Conservation (phyloP, 2,329 filamentous ascomycete genomes). For the Setomelanomma holmii region DNA sequence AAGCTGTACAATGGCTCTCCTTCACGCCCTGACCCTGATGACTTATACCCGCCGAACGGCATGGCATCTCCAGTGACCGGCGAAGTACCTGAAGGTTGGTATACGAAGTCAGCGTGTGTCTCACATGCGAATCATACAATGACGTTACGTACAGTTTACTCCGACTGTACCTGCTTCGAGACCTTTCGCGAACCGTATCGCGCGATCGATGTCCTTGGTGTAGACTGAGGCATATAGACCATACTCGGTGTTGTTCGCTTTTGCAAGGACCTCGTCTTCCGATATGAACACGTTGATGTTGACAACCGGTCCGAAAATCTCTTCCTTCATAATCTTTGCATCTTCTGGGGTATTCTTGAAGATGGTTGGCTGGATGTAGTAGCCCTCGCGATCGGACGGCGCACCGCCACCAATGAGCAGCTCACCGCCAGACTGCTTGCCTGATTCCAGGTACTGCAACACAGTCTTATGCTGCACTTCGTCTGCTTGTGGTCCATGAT, state of each 20-base stretch:
- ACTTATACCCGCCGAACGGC: slow-evolving; percentile 52
- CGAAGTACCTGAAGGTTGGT: too few relatives aligned
- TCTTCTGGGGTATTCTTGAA: slow-evolving; percentile 78
- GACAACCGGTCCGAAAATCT: slow-evolving; percentile 84
- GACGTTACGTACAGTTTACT: slow-evolving; percentile 54
- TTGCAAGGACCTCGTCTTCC: slow-evolving; percentile 76
- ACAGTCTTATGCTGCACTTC: slow-evolving; percentile 59
- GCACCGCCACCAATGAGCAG: slow-evolving; percentile 40
- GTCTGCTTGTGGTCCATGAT: slow-evolving; percentile 63
- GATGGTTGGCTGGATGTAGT: slow-evolving; percentile 73
- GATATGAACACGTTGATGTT: slow-evolving; percentile 79
- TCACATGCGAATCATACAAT: slow-evolving; percentile 37
- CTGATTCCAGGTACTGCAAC: slow-evolving; percentile 57
- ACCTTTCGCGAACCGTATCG: slow-evolving; percentile 49
- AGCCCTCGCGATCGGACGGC: slow-evolving; percentile 40
- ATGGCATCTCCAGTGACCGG: slow-evolving; percentile 36
- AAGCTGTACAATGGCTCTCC: slow-evolving; percentile 38
- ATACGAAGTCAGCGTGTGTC: too few relatives aligned
- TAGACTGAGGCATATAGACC: slow-evolving; percentile 86
- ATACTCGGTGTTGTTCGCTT: slow-evolving; percentile 79
- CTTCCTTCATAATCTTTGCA: slow-evolving; percentile 82
- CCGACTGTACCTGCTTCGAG: slow-evolving; percentile 51
- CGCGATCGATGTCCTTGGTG: slow-evolving; percentile 59
- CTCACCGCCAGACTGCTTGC: slow-evolving; percentile 69
- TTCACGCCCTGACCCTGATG: slow-evolving; percentile 45